Conservation (phyloP, 2,329 filamentous ascomycete genomes). For the Botrytis porri region DNA sequence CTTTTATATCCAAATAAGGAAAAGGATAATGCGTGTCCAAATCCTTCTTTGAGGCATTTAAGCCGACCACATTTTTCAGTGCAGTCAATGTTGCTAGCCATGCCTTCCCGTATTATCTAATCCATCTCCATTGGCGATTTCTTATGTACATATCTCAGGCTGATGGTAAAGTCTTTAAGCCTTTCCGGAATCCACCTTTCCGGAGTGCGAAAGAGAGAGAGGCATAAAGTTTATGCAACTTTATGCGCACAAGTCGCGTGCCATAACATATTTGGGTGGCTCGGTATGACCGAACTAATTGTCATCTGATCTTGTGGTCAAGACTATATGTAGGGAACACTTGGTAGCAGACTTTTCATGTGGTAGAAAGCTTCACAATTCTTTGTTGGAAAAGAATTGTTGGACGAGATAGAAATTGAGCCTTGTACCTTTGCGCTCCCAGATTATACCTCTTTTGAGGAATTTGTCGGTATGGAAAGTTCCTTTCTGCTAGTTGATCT, state of each 20-base stretch:
- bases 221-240: background rate
- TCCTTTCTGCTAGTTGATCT: background rate
- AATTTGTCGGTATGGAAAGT: background rate
- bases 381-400: background rate
- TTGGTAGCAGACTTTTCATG: background rate
- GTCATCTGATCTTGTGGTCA: background rate
- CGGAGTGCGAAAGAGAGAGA: background rate
- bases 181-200: background rate
- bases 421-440: background rate
- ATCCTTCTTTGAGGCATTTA: conserved; percentile 1
- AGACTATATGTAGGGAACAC: background rate
- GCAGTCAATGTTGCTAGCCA: background rate
- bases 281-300: background rate
- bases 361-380: background rate
- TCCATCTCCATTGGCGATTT: background rate
- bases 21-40: background rate
- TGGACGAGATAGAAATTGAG: background rate
- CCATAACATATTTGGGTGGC: background rate
- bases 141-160: background rate
- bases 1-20: background rate
- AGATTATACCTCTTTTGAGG: too few species aligned
- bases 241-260: background rate
- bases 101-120: background rate
- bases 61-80: background rate
- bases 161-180: background rate